A percentile compares a stretch with the other conserved stretches of the same genome.
These are phyloP conservation scores for Pseudozyma pruni DNA, from an alignment of 1,284 basidiomycete genomes.

Conservation along the genomic window DNA sequence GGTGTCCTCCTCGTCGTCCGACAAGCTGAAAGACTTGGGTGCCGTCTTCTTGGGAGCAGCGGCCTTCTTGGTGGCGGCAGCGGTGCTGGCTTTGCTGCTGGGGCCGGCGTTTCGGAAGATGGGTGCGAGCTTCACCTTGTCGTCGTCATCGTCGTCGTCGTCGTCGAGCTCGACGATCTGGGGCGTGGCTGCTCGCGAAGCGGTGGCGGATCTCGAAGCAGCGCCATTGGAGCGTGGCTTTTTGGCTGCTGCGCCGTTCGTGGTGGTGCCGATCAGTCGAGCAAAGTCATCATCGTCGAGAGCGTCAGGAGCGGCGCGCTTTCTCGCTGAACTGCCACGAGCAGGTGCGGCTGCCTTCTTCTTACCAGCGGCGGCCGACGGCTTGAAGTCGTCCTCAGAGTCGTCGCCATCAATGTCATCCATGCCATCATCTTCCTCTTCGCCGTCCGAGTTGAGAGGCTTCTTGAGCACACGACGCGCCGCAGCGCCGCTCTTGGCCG, in stretches of 20 bases:
- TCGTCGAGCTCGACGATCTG: constrained; percentile 29
- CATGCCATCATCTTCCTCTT: constrained; percentile 66
- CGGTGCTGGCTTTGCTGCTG: constrained; percentile 16
- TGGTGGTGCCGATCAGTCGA: constrained; percentile 18
- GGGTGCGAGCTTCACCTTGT: constrained; percentile 33
- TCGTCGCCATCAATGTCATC: constrained; percentile 37
- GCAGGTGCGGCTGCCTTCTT: constrained; percentile 33
- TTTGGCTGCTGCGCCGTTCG: constrained; percentile 22
- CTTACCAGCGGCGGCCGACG: constrained; percentile 27
- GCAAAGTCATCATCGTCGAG: constrained; percentile 47
- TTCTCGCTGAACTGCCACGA: constrained; percentile 23
- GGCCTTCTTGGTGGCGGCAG: constrained; percentile 13
- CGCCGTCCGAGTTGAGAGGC: constrained; percentile 72
- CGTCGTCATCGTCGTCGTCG: constrained; percentile 16
- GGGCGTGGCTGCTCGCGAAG: constrained; percentile 39
- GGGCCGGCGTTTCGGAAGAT: constrained; percentile 29
- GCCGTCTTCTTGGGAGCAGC: constrained; percentile 17
- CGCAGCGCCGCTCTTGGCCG: constrained; percentile 71
- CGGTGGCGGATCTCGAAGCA: constrained; percentile 16
- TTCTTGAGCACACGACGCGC: constrained; percentile 71
- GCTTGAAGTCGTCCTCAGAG: constrained; percentile 57
- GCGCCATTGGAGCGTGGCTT: constrained; percentile 26
- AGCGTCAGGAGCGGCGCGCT: constrained; percentile 39
- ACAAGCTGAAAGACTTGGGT: constrained; percentile 34
- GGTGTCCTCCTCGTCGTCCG: constrained; percentile 49